Conservation (phyloP, 2,329 filamentous ascomycete genomes). For the Camillea tinctor region DNA sequence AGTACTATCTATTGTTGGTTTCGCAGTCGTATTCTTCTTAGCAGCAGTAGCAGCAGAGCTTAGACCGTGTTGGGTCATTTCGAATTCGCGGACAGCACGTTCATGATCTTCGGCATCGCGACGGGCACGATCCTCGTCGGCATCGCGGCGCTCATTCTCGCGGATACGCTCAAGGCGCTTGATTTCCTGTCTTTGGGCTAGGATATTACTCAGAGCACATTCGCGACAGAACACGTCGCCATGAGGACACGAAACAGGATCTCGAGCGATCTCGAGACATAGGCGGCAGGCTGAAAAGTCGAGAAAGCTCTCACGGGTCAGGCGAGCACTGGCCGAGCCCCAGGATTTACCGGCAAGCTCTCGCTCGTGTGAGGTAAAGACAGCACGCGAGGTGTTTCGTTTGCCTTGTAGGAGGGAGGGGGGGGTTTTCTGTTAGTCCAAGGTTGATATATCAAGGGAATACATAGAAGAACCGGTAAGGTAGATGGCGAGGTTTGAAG, state of each 20-base stretch:
- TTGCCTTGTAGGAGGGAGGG: too few species aligned
- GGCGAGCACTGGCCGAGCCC: slow-evolving; percentile 78
- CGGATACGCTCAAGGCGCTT: slow-evolving; percentile 71
- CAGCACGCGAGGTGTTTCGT: slow-evolving; percentile 85
- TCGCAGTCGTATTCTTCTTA: slow-evolving; percentile 19
- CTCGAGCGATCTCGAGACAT: slow-evolving; percentile 76
- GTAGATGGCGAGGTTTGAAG: not conserved
- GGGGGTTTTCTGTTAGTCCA: not conserved
- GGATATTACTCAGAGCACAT: slow-evolving; percentile 87
- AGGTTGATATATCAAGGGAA: slow-evolving; percentile 34
- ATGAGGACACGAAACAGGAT: slow-evolving; percentile 78
- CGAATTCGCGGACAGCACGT: slow-evolving; percentile 77
- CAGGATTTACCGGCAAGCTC: slow-evolving; percentile 77
- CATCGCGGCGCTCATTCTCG: slow-evolving; percentile 59
- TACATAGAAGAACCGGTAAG: not conserved
- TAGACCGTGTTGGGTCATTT: slow-evolving; percentile 75
- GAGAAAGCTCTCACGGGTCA: slow-evolving; percentile 87
- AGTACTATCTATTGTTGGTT: slow-evolving; percentile 16
- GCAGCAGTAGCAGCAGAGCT: slow-evolving; percentile 33
- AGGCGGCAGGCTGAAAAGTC: slow-evolving; percentile 86
- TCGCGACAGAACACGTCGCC: slow-evolving; percentile 95
- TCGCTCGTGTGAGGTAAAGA: slow-evolving; percentile 93
- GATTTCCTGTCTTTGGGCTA: slow-evolving; percentile 88
- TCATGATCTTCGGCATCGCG: slow-evolving; percentile 68
- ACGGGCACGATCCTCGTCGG: slow-evolving; percentile 62